Percentiles rank a stretch among this genome's conserved stretches.
These are phyloP conservation scores for Punctularia strigosozonata DNA, from an alignment of 768 basidiomycete genomes.

Conservation along the genomic window DNA sequence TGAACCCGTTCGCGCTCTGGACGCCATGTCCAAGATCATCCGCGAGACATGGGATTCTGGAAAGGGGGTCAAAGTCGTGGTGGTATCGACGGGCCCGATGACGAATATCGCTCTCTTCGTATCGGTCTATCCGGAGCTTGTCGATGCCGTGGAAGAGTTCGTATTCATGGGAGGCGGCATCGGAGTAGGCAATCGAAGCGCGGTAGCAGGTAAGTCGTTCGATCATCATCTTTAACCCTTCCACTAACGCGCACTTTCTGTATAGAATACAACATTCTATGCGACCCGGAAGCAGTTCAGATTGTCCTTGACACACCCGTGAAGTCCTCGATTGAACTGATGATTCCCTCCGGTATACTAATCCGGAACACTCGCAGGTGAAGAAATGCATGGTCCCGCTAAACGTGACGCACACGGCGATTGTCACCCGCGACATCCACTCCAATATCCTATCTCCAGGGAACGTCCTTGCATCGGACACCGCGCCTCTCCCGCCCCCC, in stretches of 20 bases:
- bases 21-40: conserved; percentile 55
- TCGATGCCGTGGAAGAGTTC: conserved; percentile 50
- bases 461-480: conserved; percentile 14
- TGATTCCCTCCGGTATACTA: no score
- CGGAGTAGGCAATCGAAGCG: conserved; percentile 69
- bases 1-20: conserved; percentile 38
- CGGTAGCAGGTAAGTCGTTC: conserved; percentile 48
- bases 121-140: conserved; percentile 32
- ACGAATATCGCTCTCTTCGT: conserved; percentile 54
- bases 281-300: no score
- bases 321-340: no score
- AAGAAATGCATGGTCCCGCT: conserved; percentile 72
- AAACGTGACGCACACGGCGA: conserved; percentile 81
- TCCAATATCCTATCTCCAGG: conserved; percentile 33
- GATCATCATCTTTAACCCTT: background rate
- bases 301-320: no score
- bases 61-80: conserved; percentile 43
- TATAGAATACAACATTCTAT: conserved; percentile 69
- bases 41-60: conserved; percentile 45
- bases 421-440: conserved; percentile 50
- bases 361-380: no score
- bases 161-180: conserved; percentile 92
- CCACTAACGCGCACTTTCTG: background rate
- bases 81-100: conserved; percentile 76
- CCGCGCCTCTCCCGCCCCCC: conserved; percentile 12